Base-by-base conservation (phyloP, 768 basidiomycete genomes). In the Phylloporus sp. region DNA sequence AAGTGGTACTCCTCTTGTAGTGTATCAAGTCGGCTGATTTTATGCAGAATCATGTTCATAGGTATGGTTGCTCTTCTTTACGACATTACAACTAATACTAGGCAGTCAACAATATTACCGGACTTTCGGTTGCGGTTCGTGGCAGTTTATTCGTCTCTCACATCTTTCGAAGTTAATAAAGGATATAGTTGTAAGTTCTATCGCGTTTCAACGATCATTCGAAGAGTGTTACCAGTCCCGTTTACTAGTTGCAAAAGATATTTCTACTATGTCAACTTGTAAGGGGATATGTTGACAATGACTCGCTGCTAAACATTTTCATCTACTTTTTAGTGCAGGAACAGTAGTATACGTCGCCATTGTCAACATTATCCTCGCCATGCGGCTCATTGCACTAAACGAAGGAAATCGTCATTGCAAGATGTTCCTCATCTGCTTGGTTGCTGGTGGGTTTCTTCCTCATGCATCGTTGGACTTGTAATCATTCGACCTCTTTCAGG, bases 221-320 rank as follows among this genome's bases (percentile, higher is more conserved):
- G 5, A 31, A 5, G n/a, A 16, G 20, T 29, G 8, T 15, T 35
- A 45, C 13, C 2, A 23, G 48, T 13, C 24, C 2, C 22, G n/a
- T 29, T 7, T 16, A n/a, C n/a, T n/a, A 64, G 62, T 32, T 64
- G 62, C 52, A 65, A 50, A 54, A 2, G 28, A 32, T 64, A 65
- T 53, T 62, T 55, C 36, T 57, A 57, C 26, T 64, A 62, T 16
- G 9, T 53, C 1, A 59, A 49, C 45, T 41, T 65, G 62, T 65
- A 52, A 49, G 57, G 22, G 34, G 23, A 36, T 6, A n/a, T 28
- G 5, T 13, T 8, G 6, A 12, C 6, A 15, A 23, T 10, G n/a
- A 2, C 24, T 10, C 28, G 4, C 18, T 11, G 8, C 26, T 28
- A 8, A 52, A 11, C 0, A 15, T 5, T 15, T 13, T 10, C n/a